Evolutionary conservation across 495 filamentous ascomycete species (phyloP), one percentile per base, ranked within the genome.

Genomic region (Penicillium canariense): DNA sequence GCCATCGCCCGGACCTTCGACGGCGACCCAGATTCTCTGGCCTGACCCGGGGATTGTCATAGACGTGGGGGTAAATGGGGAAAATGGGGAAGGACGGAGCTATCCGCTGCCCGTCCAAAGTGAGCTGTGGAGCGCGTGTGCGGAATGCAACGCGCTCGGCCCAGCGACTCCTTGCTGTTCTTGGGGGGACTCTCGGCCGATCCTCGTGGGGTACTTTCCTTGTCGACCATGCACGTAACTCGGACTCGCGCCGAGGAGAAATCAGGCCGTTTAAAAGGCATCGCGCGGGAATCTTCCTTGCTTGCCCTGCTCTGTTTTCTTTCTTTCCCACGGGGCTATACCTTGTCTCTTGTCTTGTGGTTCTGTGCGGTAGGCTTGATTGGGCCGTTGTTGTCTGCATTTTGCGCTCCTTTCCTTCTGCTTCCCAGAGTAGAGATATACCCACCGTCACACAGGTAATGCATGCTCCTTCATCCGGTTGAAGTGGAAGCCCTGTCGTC

Each of bases 161-260:
- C 4, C 43, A 30, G 12, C 42, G 35, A 22, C 26, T 39, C 47
- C 46, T 51, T 54, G 27, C 61, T 55, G 31, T 56, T 52, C 50
- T 7, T 42, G 50, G 55, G 40, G 12, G 27, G 32, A 46, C n/a
- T 39, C n/a, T 50, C 20, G 52, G 63, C 50, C 52, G 57, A 61
- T 64, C 61, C 35, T 48, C 63, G 60, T 56, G 55, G 57, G 26
- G 49, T 56, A 52, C 10, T 44, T 58, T 42, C 55, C 27, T 47
- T 32, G 39, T 30, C 28, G 17, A 12, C 9, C 8, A 6, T 18
- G 22, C n/a, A 10, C 18, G 23, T 28, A 35, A 25, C 43, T 60
- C 46, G 50, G 54, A 55, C 31, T 50, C 28, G 18, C 22, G 45
- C 50, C 55, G 55, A 30, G 30, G 5, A 20, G 11, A 11, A n/a